Percentiles rank a stretch among this genome's conserved stretches.
Evolutionary conservation across 2,329 filamentous ascomycete genomes (phyloP).

Genomic region (Nemania sp.): DNA sequence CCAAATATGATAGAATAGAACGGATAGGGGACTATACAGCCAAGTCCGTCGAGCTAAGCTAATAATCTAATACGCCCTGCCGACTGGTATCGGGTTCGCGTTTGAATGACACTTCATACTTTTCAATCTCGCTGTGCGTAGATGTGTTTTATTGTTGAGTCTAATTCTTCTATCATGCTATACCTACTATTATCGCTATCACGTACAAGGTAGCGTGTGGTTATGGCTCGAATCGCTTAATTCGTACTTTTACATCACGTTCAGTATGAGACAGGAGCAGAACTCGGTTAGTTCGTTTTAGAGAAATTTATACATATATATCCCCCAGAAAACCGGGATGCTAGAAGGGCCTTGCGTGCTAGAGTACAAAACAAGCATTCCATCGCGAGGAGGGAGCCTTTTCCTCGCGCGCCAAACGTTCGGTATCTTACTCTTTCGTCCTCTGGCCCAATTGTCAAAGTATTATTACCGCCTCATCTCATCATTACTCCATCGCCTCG

Average conservation of each 20-base stretch:
- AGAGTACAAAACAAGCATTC: constrained; percentile 11
- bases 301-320: background rate
- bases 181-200: too few relatives aligned
- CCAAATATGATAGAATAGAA: background rate
- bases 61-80: background rate
- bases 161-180: too few relatives aligned
- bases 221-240: too few relatives aligned
- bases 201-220: too few relatives aligned
- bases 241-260: too few relatives aligned
- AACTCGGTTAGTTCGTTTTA: background rate
- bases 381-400: background rate
- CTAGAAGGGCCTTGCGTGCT: constrained; percentile 18
- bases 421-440: background rate
- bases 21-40: too few relatives aligned
- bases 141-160: too few relatives aligned
- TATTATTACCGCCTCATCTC: constrained; percentile 10
- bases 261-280: too few relatives aligned
- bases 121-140: background rate
- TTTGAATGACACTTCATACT: background rate
- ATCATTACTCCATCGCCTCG: constrained; percentile 4
- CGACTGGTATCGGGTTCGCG: background rate
- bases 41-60: background rate
- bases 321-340: background rate
- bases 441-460: background rate
- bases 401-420: background rate